Conservation (phyloP, 2,329 filamentous ascomycete species). For the Curvularia spicifera region DNA sequence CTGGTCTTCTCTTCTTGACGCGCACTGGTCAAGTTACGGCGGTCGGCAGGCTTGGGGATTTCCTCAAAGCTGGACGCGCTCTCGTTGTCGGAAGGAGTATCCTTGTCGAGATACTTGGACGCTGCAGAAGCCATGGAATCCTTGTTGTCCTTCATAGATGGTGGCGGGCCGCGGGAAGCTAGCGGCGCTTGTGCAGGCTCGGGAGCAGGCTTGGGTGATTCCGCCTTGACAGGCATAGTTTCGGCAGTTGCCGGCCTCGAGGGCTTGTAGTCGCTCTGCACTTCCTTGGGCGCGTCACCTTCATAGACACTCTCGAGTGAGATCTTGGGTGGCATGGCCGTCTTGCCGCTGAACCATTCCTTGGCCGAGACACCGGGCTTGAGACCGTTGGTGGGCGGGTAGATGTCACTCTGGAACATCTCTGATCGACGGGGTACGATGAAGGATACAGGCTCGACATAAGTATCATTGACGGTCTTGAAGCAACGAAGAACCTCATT, state of each 20-base stretch:
- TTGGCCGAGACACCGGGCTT: slow-evolving; percentile 79
- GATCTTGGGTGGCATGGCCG: slow-evolving; percentile 85
- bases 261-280: slow-evolving; percentile 72
- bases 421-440: slow-evolving; percentile 93
- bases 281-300: slow-evolving; percentile 78
- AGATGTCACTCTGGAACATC: slow-evolving; percentile 97
- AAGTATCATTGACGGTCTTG: slow-evolving; percentile 94
- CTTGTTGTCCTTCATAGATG: slow-evolving; percentile 83
- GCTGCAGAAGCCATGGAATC: slow-evolving; percentile 85
- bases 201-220: slow-evolving; percentile 55
- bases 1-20: slow-evolving; percentile 51
- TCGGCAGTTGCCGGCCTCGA: slow-evolving; percentile 47
- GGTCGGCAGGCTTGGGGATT: slow-evolving; percentile 74
- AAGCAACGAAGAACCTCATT: slow-evolving; percentile 91
- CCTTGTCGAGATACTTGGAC: slow-evolving; percentile 81
- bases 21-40: slow-evolving; percentile 51
- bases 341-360: slow-evolving; percentile 89
- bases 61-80: slow-evolving; percentile 88
- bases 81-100: slow-evolving; percentile 65
- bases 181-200: slow-evolving; percentile 58
- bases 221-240: slow-evolving; percentile 59
- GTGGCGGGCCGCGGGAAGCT: slow-evolving; percentile 62
- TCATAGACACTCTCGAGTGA: slow-evolving; percentile 93
- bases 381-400: slow-evolving; percentile 79
- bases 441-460: slow-evolving; percentile 97